phyloP scores from a whole-genome alignment of 73 alveolate species.

The Tetrahymena malaccensis region DNA sequence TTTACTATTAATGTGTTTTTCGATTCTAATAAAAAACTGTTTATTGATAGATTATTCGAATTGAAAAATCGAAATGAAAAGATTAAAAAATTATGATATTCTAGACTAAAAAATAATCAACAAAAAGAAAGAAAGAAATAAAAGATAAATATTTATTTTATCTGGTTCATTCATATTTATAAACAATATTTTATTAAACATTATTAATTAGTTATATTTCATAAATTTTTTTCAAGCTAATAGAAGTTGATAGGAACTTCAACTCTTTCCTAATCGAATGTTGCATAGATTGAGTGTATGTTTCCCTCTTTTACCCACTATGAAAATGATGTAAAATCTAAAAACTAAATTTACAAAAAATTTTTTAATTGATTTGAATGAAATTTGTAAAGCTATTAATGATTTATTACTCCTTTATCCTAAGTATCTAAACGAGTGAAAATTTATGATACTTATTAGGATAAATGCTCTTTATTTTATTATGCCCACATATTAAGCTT shows the following conservation, averaged over 20 bases:
- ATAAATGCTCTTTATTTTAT: not conserved
- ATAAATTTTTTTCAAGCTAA: not conserved
- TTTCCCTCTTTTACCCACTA: not conserved
- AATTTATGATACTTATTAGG: not conserved
- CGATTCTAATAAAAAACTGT: too few species aligned
- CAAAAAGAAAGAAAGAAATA: too few species aligned
- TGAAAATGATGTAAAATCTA: not conserved
- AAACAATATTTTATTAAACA: too few species aligned
- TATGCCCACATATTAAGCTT: not conserved
- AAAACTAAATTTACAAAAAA: not conserved
- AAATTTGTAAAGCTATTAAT: not conserved
- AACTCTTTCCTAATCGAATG: not conserved
- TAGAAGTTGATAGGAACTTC: not conserved
- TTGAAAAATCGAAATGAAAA: too few species aligned
- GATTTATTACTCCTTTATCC: not conserved
- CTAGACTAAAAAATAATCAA: too few species aligned
- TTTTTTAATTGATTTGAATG: not conserved
- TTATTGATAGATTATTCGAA: too few species aligned
- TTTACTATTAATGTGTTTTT: too few species aligned
- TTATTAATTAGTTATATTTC: not conserved
- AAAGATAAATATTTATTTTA: too few species aligned
- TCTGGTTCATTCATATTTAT: too few species aligned
- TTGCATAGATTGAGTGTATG: not conserved
- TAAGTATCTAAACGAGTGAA: not conserved
- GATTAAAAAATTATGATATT: too few species aligned